Evolutionary conservation across 306 rosid genomes (phyloP).

Genomic region (Argentina anserina): DNA sequence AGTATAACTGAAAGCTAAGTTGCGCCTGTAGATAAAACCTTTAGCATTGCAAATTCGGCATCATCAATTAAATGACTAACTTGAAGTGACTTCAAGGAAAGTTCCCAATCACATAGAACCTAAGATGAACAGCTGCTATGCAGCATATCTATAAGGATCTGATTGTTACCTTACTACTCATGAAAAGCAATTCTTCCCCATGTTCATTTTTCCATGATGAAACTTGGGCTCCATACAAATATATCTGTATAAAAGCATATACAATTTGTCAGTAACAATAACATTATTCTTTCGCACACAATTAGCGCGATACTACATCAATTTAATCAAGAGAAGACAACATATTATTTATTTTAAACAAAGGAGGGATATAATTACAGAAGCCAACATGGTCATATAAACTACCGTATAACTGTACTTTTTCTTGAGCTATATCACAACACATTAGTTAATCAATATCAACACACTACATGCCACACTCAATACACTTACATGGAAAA

Average conservation of each 20-base stretch:
- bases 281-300: background rate
- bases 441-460: background rate
- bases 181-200: constrained; percentile 69
- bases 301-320: background rate
- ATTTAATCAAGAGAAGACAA: background rate
- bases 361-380: background rate
- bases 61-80: background rate
- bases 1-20: background rate
- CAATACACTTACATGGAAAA: background rate
- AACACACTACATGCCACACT: background rate
- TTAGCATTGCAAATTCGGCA: background rate
- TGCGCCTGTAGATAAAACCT: background rate
- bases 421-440: too few species aligned
- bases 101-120: background rate
- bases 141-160: background rate
- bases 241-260: constrained; percentile 37
- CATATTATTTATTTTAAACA: background rate
- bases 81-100: background rate
- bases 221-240: constrained; percentile 70
- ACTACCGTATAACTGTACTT: too few species aligned
- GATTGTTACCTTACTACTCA: constrained; percentile 58
- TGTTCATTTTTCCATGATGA: constrained; percentile 72
- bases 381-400: background rate
- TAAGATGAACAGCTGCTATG: background rate
- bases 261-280: background rate